phyloP scores from a whole-genome alignment of 805 yeast species.

The Maudiozyma barnettii region DNA sequence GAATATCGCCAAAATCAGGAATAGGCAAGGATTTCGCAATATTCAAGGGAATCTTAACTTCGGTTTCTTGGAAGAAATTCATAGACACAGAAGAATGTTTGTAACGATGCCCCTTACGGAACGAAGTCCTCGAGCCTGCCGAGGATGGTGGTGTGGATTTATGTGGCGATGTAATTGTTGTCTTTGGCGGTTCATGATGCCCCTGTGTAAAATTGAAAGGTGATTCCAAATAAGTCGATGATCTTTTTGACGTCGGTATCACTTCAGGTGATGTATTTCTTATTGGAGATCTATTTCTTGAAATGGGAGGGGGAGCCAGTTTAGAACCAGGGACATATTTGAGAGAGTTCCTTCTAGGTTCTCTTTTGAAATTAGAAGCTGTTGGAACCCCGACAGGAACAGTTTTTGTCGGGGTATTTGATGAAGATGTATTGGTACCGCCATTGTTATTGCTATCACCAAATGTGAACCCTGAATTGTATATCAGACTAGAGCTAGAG shows the following conservation, averaged over 20 bases:
- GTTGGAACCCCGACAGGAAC: neutral
- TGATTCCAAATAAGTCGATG: conserved; percentile 17
- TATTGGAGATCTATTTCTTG: conserved; percentile 8
- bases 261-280: conserved; percentile 12
- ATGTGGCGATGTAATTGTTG: conserved; percentile 9
- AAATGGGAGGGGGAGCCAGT: conserved; percentile 24
- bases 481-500: conserved; percentile 28
- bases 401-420: neutral
- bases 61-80: conserved; percentile 92
- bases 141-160: conserved; percentile 12
- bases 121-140: conserved; percentile 42
- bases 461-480: conserved; percentile 26
- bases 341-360: conserved; percentile 19
- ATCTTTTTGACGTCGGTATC: conserved; percentile 10
- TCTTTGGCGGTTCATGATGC: conserved; percentile 4
- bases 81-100: conserved; percentile 94
- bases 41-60: conserved; percentile 61
- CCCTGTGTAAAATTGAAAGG: conserved; percentile 23
- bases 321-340: conserved; percentile 27
- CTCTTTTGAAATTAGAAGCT: conserved; percentile 3
- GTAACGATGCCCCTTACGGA: conserved; percentile 88
- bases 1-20: conserved; percentile 46
- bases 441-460: conserved; percentile 15
- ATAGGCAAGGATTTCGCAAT: conserved; percentile 55
- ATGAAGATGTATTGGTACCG: neutral